Conservation (phyloP, 768 basidiomycete genomes). For the Trametes coccinea region DNA sequence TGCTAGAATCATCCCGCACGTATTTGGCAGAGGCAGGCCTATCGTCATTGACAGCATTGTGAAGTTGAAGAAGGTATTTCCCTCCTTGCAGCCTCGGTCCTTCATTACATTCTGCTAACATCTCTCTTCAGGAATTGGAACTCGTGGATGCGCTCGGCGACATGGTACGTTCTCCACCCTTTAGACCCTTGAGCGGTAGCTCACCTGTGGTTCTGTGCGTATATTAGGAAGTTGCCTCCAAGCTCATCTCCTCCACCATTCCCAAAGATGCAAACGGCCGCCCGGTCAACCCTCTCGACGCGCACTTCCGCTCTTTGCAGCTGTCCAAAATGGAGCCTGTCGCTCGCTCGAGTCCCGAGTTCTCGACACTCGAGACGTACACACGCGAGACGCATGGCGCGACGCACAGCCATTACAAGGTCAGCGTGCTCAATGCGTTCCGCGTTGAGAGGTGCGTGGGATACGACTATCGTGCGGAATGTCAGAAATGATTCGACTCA, state of each 20-base stretch:
- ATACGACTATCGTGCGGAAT: background rate
- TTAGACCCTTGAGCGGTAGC: too few relatives aligned
- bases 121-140: constrained; percentile 48
- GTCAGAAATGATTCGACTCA: constrained; percentile 14
- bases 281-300: constrained; percentile 56
- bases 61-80: constrained; percentile 43
- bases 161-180: constrained; percentile 44
- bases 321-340: constrained; percentile 56
- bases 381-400: constrained; percentile 55
- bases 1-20: constrained; percentile 56
- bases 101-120: background rate
- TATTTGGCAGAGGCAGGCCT: constrained; percentile 54
- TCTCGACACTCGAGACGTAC: constrained; percentile 48
- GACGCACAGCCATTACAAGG: constrained; percentile 50
- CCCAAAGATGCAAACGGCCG: constrained; percentile 45
- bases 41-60: constrained; percentile 41
- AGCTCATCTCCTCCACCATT: constrained; percentile 47
- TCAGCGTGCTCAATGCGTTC: constrained; percentile 49
- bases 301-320: constrained; percentile 52
- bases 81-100: background rate
- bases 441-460: constrained; percentile 50
- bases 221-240: constrained; percentile 54
- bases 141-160: constrained; percentile 65
- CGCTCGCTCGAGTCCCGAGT: constrained; percentile 42
- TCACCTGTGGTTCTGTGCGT: too few relatives aligned